Conservation (phyloP, 208 protist genomes). For the Porcisia deanei region DNA sequence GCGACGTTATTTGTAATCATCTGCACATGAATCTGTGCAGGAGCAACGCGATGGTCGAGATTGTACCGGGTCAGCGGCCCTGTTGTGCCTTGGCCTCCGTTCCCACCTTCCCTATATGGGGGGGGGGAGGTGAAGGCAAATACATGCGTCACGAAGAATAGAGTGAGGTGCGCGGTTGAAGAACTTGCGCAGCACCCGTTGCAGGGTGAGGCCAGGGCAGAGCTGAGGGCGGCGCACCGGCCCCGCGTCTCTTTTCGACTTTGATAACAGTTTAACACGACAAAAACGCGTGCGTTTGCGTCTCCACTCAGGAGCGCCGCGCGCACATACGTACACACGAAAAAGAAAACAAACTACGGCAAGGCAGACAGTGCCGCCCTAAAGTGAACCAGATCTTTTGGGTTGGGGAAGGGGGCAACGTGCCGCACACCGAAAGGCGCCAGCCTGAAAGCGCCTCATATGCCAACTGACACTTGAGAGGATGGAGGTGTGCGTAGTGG, state of each 20-base stretch:
- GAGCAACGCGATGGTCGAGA: neutral
- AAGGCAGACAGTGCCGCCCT: neutral
- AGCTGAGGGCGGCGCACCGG: neutral
- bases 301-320: neutral
- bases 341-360: neutral
- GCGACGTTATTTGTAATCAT: neutral
- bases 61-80: neutral
- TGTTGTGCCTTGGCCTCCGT: neutral
- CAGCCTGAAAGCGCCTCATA: neutral
- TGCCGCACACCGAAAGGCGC: neutral
- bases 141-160: neutral
- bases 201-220: neutral
- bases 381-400: too few relatives aligned
- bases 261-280: conserved; percentile 2
- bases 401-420: neutral
- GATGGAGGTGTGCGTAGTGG: neutral
- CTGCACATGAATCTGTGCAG: neutral
- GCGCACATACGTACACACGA: neutral
- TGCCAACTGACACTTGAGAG: neutral
- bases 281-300: neutral
- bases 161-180: neutral
- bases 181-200: neutral
- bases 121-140: neutral
- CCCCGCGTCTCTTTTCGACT: neutral
- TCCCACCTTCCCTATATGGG: neutral